These are phyloP conservation scores for Claviceps humidiphila DNA, from an alignment of 2,329 filamentous ascomycete genomes.

Conservation along the genomic window DNA sequence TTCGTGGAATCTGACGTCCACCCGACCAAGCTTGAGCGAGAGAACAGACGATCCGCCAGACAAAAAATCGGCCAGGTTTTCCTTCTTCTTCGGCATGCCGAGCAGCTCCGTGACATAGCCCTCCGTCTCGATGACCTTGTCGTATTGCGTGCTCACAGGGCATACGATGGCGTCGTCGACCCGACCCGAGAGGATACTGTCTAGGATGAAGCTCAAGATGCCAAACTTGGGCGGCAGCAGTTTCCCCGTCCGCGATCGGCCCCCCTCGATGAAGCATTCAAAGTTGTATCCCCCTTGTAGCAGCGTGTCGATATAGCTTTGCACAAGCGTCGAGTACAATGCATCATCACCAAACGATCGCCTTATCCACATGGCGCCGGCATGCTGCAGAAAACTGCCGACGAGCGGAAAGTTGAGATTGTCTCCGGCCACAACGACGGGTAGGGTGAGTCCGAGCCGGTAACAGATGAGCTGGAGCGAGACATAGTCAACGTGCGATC, in stretches of 20 bases:
- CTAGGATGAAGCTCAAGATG: slow-evolving; percentile 81
- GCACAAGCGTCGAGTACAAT: slow-evolving; percentile 83
- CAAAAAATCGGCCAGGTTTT: slow-evolving; percentile 84
- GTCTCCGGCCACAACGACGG: slow-evolving; percentile 87
- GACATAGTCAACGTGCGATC: slow-evolving; percentile 93
- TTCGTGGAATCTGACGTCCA: slow-evolving; percentile 92
- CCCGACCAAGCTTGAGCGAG: slow-evolving; percentile 75
- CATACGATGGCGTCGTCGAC: slow-evolving; percentile 88
- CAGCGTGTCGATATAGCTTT: slow-evolving; percentile 87
- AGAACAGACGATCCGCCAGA: slow-evolving; percentile 72
- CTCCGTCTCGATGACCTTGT: slow-evolving; percentile 97
- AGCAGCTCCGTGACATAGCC: slow-evolving; percentile 91
- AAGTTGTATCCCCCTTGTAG: slow-evolving; percentile 87
- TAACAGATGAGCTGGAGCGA: slow-evolving; percentile 93
- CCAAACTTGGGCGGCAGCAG: slow-evolving; percentile 90
- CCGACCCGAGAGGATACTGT: slow-evolving; percentile 76
- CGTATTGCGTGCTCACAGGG: slow-evolving; percentile 93
- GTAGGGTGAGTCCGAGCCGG: slow-evolving; percentile 73
- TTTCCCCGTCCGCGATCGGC: slow-evolving; percentile 85
- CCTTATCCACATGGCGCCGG: slow-evolving; percentile 95
- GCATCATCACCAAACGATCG: slow-evolving; percentile 85
- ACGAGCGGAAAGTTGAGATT: slow-evolving; percentile 91
- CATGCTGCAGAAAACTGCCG: slow-evolving; percentile 82
- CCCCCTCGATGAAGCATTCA: slow-evolving; percentile 95
- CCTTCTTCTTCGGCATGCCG: slow-evolving; percentile 88